A percentile compares a stretch with the other conserved stretches of the same genome.
Conservation (phyloP, 169 alveolate species). For the Plasmodium malariae region DNA sequence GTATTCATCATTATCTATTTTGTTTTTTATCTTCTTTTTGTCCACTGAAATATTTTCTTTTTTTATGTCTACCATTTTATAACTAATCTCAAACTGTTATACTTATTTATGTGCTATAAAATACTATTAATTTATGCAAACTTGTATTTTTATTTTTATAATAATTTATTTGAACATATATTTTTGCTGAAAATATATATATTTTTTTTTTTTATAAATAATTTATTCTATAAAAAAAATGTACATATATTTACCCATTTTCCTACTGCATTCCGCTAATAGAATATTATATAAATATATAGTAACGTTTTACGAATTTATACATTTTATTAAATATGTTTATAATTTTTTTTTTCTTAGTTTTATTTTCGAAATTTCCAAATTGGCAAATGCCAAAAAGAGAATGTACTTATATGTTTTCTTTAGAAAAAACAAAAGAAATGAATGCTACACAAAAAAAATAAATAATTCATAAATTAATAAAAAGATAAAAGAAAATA, state of each 20-base stretch:
- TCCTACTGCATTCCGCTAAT: background rate
- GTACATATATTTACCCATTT: background rate
- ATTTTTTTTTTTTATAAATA: slow-evolving; percentile 3
- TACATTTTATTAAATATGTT: background rate
- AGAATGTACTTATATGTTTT: slow-evolving; percentile 18
- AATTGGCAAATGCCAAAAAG: slow-evolving; percentile 12
- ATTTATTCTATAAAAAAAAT: too few species aligned
- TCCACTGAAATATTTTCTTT: slow-evolving; percentile 18
- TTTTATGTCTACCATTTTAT: slow-evolving; percentile 41
- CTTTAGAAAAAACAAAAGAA: slow-evolving; percentile 35
- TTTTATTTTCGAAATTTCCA: slow-evolving; percentile 23
- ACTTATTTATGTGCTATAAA: slow-evolving; percentile 16
- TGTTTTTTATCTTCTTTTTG: slow-evolving; percentile 23
- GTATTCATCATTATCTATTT: slow-evolving; percentile 65
- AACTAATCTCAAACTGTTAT: slow-evolving; percentile 13
- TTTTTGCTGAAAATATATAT: slow-evolving; percentile 22
- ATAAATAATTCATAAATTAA: slow-evolving; percentile 15
- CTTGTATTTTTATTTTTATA: slow-evolving; percentile 24
- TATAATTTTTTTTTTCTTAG: background rate
- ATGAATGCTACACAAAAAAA: slow-evolving; percentile 12
- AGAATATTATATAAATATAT: slow-evolving; percentile 7
- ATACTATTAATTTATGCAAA: slow-evolving; percentile 15
- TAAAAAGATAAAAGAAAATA: slow-evolving; percentile 27
- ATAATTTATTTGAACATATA: background rate
- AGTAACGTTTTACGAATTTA: slow-evolving; percentile 4